phyloP scores from a whole-genome alignment of 257 asterid species.

The Buddleja alternifolia region DNA sequence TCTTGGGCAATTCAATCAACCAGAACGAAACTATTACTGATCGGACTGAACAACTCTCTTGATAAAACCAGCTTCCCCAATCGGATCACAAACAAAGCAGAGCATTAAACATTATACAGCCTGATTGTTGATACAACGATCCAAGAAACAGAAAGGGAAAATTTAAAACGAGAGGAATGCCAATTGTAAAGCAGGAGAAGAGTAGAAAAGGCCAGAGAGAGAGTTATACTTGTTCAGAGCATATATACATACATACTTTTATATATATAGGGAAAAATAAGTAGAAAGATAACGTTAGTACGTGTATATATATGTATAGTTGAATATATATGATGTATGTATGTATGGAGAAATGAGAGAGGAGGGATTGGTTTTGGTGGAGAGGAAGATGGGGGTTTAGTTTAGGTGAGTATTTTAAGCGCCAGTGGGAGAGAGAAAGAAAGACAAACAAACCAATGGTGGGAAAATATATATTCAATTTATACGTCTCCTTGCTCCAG shows the following conservation, averaged over 20 bases:
- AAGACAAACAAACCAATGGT: not conserved
- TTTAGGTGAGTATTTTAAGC: conserved; percentile 36
- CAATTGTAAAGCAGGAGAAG: not conserved
- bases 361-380: conserved; percentile 21
- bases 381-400: conserved; percentile 14
- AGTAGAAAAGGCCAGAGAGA: not conserved
- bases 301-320: not conserved
- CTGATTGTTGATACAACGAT: not conserved
- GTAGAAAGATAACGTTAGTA: not conserved
- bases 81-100: not conserved
- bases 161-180: not conserved
- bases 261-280: not conserved
- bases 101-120: not conserved
- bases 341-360: not conserved
- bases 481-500: not conserved
- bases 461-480: conserved; percentile 26
- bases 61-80: no score
- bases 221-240: not conserved
- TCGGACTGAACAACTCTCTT: no score
- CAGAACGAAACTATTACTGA: not conserved
- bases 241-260: not conserved
- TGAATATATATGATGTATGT: not conserved
- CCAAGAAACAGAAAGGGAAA: not conserved
- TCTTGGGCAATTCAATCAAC: not conserved
- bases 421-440: conserved; percentile 28